Base-by-base conservation (phyloP, 768 basidiomycete species). In the Auricularia auricula-judae region DNA sequence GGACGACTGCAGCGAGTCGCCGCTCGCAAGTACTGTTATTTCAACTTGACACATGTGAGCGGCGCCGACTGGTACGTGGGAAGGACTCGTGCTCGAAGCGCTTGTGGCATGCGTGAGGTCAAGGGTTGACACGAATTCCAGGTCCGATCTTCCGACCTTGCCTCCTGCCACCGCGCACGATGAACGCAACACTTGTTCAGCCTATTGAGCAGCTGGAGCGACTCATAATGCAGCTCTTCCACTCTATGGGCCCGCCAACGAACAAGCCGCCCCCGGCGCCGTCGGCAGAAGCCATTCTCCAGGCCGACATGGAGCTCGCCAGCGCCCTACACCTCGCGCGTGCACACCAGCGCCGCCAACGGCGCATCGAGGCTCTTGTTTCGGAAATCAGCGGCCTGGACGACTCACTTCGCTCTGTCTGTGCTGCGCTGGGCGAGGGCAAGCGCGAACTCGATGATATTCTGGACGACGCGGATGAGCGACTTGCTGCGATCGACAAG, bases 331-430 rank as follows among this genome's bases (percentile, higher is more conserved):
- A 82, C 64, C 74, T 86, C 16, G 85, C 88, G 1, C 84, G 86
- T 63, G 74, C 78, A 29, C 91, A 93, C 70, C 91, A 92, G 72
- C 80, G 85, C 54, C 86, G 86, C 70, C 91, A 93, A 72, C 77
- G 86, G 59, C 81, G 78, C 65, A 90, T 92, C 53, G 89, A 92
- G 63, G 78, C 78, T 2, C 75, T 93, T 44, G 86, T 90, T 69
- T 73, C 79, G 1, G 91, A 93, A 67, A 84, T 93, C 18, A 76
- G 86, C 5, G 84, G 78, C 34, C 76, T 91, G 7, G 89, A 92
- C 62, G 72, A 74, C 7, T 78, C 79, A 67, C 88, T 91, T 86
- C 81, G 87, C 51, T 81, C 82, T 42, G 82, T 90, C n/a, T 86
- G 86, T 62, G 76, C 73, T 60, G 83, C 82, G 36, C 77, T 93